phyloP scores from a whole-genome alignment of 257 asterid species.

The Ophiorrhiza pumila region DNA sequence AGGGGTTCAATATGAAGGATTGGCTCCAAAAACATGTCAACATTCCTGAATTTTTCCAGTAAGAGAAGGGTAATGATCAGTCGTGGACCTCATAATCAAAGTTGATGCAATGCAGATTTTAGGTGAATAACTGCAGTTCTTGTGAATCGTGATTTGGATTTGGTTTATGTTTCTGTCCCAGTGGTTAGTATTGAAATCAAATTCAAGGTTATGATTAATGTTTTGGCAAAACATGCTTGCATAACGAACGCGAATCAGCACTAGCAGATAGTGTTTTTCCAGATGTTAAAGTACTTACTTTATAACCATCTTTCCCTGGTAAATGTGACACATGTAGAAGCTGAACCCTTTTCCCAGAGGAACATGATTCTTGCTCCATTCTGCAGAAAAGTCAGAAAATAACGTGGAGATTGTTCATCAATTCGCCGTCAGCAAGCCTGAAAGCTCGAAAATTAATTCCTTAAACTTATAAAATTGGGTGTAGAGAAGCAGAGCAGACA shows the following conservation, averaged over 20 bases:
- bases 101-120: neutral
- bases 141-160: neutral
- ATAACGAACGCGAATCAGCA: neutral
- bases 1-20: conserved; percentile 48
- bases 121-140: neutral
- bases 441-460: neutral
- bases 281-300: conserved; percentile 27
- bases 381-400: conserved; percentile 25
- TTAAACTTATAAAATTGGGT: neutral
- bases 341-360: conserved; percentile 67
- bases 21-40: conserved; percentile 72
- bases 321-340: conserved; percentile 55
- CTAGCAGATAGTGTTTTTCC: neutral
- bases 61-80: neutral
- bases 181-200: neutral
- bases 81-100: neutral
- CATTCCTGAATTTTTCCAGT: conserved; percentile 36
- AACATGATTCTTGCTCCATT: conserved; percentile 43
- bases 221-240: neutral
- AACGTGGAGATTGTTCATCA: neutral
- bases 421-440: neutral
- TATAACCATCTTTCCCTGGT: conserved; percentile 61
- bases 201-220: neutral
- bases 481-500: too few species aligned
- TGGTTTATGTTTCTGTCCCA: neutral